Conservation (phyloP, 2,329 filamentous ascomycete genomes). For the Fusarium incarnatum region DNA sequence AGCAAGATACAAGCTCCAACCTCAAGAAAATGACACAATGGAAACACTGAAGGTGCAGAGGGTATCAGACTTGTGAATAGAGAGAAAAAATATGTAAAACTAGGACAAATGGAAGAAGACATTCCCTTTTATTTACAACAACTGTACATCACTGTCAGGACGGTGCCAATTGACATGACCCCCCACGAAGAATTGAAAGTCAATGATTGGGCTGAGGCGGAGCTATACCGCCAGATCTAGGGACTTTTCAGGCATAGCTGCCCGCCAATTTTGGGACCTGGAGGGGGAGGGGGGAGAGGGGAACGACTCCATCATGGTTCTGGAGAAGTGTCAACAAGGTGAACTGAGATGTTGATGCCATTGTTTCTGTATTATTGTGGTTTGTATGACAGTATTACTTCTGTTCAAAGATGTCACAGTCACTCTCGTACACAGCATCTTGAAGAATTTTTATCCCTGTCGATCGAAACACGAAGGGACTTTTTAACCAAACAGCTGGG, state of each 20-base stretch:
- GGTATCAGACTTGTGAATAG: neutral
- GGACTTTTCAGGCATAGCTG: conserved; percentile 33
- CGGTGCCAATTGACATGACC: conserved; percentile 38
- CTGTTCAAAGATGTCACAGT: neutral
- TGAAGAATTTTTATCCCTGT: neutral
- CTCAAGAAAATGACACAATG: neutral
- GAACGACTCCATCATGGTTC: conserved; percentile 21
- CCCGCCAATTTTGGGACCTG: conserved; percentile 28
- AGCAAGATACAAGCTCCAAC: neutral
- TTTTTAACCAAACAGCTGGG: conserved; percentile 42
- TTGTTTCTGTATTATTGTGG: neutral
- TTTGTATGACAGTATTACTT: neutral
- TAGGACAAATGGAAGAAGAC: conserved; percentile 11
- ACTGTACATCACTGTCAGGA: conserved; percentile 27
- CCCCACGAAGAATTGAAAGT: conserved; percentile 36
- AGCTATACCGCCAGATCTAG: conserved; percentile 39
- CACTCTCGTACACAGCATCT: neutral
- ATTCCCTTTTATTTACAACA: conserved; percentile 16
- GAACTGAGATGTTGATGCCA: neutral
- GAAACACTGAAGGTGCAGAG: neutral
- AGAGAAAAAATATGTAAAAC: neutral
- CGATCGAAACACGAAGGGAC: conserved; percentile 1
- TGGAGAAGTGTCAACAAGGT: conserved; percentile 22
- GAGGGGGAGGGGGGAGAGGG: conserved; percentile 5
- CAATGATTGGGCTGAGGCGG: conserved; percentile 39